A percentile compares a stretch with the other conserved stretches of the same genome.
phyloP scores from a whole-genome alignment of 768 basidiomycete genomes.

The Auricularia cornea region DNA sequence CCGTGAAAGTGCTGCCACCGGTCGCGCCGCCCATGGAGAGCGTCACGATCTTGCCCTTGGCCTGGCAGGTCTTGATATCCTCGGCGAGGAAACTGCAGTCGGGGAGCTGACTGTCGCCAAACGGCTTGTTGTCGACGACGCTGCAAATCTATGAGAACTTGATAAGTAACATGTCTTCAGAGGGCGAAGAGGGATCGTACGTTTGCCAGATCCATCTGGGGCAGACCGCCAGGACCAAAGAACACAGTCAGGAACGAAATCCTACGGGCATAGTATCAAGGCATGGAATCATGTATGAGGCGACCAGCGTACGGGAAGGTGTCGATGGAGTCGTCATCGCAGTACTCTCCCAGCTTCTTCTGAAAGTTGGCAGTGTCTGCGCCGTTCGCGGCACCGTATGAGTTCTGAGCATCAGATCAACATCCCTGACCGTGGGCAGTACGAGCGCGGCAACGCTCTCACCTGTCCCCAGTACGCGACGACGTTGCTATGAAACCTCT shows the following conservation, averaged over 20 bases:
- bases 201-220: constrained; percentile 54
- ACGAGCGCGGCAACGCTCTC: not conserved
- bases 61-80: constrained; percentile 58
- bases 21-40: constrained; percentile 11
- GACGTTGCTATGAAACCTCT: not conserved
- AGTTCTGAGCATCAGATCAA: constrained; percentile 6
- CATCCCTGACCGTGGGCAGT: not conserved
- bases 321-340: constrained; percentile 9
- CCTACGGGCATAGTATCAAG: no score
- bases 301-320: constrained; percentile 1
- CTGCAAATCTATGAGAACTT: constrained; percentile 48
- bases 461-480: not conserved
- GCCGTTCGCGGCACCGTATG: constrained; percentile 6
- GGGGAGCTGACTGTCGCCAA: constrained; percentile 53
- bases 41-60: constrained; percentile 47
- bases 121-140: constrained; percentile 43
- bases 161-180: not conserved
- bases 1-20: constrained; percentile 6
- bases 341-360: constrained; percentile 9
- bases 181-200: constrained; percentile 26
- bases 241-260: constrained; percentile 9
- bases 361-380: constrained; percentile 4
- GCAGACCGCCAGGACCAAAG: constrained; percentile 8
- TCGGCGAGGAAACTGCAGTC: constrained; percentile 52
- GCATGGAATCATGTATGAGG: no score